A percentile compares a stretch with the other conserved stretches of the same genome.
Evolutionary conservation across 2,329 filamentous ascomycete species (phyloP).

Genomic region (Kalmusia sp.): DNA sequence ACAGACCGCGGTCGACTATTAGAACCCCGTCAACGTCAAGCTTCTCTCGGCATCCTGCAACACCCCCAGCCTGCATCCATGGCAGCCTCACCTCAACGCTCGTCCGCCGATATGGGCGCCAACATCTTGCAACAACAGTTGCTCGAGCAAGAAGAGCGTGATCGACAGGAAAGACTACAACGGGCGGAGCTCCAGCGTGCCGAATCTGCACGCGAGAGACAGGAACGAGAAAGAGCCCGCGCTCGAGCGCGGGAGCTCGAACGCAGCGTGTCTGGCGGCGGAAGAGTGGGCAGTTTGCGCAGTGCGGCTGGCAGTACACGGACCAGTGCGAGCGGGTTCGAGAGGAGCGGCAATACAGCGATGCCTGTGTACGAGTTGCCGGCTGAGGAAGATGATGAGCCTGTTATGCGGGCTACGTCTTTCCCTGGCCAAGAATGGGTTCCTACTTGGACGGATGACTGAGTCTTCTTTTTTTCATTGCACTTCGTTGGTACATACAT

Average conservation of each 20-base stretch:
- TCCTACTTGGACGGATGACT: slow-evolving; percentile 53
- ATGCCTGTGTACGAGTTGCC: slow-evolving; percentile 42
- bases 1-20: slow-evolving; percentile 22
- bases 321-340: slow-evolving; percentile 36
- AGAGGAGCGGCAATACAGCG: slow-evolving; percentile 28
- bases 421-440: slow-evolving; percentile 77
- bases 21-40: slow-evolving; percentile 37
- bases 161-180: slow-evolving; percentile 39
- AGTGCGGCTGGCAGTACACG: slow-evolving; percentile 35
- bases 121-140: slow-evolving; percentile 44
- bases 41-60: slow-evolving; percentile 42
- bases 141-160: slow-evolving; percentile 41
- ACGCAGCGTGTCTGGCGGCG: slow-evolving; percentile 41
- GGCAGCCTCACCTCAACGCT: slow-evolving; percentile 46
- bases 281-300: slow-evolving; percentile 39
- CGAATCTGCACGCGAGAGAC: slow-evolving; percentile 31
- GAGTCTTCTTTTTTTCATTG: background rate
- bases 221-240: slow-evolving; percentile 37
- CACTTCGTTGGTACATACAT: slow-evolving; percentile 12
- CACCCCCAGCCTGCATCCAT: slow-evolving; percentile 48
- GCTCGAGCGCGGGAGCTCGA: slow-evolving; percentile 43
- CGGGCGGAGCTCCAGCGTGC: slow-evolving; percentile 35
- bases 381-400: slow-evolving; percentile 54
- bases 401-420: slow-evolving; percentile 70
- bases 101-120: slow-evolving; percentile 45